Evolutionary conservation across 129 eudicot genomes (phyloP).

Genomic region (Flaveria robusta): DNA sequence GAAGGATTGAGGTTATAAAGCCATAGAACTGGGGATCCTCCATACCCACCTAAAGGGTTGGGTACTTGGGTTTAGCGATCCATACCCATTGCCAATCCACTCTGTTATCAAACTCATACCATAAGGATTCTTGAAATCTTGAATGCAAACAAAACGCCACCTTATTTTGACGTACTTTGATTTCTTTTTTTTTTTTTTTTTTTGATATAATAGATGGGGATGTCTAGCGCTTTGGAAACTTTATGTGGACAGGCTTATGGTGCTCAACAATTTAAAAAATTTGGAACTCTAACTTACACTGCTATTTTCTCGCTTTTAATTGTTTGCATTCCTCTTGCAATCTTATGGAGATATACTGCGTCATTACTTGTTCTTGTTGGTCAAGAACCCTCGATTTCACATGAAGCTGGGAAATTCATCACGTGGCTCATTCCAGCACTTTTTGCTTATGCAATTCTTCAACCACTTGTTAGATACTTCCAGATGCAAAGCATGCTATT

Average conservation of each 20-base stretch:
- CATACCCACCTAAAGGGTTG: background rate
- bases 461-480: slow-evolving; percentile 65
- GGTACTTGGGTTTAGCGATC: background rate
- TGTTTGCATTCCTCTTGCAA: slow-evolving; percentile 62
- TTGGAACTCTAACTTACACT: slow-evolving; percentile 64
- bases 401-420: slow-evolving; percentile 59
- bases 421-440: slow-evolving; percentile 68
- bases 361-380: slow-evolving; percentile 51
- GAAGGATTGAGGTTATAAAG: background rate
- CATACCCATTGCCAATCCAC: background rate
- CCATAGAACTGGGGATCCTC: background rate
- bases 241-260: slow-evolving; percentile 81
- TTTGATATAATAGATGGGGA: slow-evolving; percentile 50
- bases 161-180: background rate
- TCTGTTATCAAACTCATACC: background rate
- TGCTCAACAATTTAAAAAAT: slow-evolving; percentile 66
- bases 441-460: slow-evolving; percentile 59
- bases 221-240: slow-evolving; percentile 76
- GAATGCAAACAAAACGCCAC: background rate
- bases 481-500: slow-evolving; percentile 67
- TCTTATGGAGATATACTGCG: slow-evolving; percentile 59
- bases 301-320: slow-evolving; percentile 57
- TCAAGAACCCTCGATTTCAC: slow-evolving; percentile 69
- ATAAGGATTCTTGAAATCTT: too few relatives aligned
- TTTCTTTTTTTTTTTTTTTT: background rate